A percentile compares a stretch with the other conserved stretches of the same genome.
phyloP scores from a whole-genome alignment of 371 early-diverging fungal genomes.

The Mortierella sp. region DNA sequence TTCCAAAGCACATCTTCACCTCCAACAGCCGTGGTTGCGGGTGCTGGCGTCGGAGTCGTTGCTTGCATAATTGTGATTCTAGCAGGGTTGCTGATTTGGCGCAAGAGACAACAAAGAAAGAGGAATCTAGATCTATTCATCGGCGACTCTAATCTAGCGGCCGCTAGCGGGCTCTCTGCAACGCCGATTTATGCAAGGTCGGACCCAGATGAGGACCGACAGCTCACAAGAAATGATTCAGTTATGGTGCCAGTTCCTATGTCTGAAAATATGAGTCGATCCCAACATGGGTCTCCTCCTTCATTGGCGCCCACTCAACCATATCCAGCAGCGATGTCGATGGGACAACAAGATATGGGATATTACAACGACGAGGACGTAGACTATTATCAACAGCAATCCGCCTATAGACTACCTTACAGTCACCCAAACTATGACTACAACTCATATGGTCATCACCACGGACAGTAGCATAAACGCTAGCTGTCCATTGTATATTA shows the following conservation, averaged over 20 bases:
- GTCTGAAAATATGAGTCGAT: not conserved
- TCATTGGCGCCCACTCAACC: not conserved
- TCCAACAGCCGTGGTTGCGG: conserved; percentile 8
- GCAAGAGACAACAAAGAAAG: conserved; percentile 27
- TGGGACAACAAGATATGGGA: not conserved
- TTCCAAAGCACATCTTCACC: conserved; percentile 7
- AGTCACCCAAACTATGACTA: not conserved
- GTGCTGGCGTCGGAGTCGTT: conserved; percentile 15
- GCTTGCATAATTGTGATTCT: conserved; percentile 20
- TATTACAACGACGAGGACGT: not conserved
- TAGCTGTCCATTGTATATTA: not conserved
- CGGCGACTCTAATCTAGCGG: conserved; percentile 14
- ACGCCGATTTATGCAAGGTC: conserved; percentile 10
- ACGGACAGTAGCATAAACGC: not conserved
- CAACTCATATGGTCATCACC: not conserved
- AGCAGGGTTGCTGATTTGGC: conserved; percentile 30
- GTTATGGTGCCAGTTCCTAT: not conserved
- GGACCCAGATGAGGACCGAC: not conserved
- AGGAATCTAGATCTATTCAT: conserved; percentile 12
- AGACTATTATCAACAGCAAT: not conserved
- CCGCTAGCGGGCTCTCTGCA: conserved; percentile 21
- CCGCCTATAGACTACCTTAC: not conserved
- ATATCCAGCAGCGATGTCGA: not conserved
- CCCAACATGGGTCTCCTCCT: not conserved
- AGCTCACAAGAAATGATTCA: not conserved